These are phyloP conservation scores for Waltergamsia citrina DNA, from an alignment of 2,329 filamentous ascomycete genomes.

Conservation along the genomic window DNA sequence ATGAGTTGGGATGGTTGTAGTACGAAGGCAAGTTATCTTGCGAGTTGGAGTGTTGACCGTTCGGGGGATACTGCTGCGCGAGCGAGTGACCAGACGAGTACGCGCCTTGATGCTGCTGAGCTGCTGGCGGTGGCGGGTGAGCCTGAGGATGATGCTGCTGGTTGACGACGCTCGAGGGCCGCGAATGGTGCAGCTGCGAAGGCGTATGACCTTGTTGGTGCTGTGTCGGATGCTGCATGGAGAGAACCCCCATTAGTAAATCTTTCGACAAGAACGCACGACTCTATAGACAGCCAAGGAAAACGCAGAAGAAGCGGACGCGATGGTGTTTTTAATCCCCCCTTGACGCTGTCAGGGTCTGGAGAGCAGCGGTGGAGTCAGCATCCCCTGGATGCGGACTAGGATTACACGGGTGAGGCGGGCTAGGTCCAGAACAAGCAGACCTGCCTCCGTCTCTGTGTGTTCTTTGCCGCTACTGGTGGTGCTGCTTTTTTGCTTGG, in stretches of 20 bases:
- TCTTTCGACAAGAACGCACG: slow-evolving; percentile 24
- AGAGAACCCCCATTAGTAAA: slow-evolving; percentile 50
- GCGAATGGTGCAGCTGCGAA: slow-evolving; percentile 58
- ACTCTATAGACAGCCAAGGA: slow-evolving; percentile 23
- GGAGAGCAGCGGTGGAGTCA: slow-evolving; percentile 27
- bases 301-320: slow-evolving; percentile 32
- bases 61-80: slow-evolving; percentile 59
- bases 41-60: slow-evolving; percentile 49
- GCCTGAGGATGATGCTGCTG: slow-evolving; percentile 62
- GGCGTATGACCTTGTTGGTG: slow-evolving; percentile 63
- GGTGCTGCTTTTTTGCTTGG: too few relatives aligned
- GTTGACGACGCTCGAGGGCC: slow-evolving; percentile 64
- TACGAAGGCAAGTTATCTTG: slow-evolving; percentile 67
- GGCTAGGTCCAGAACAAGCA: slow-evolving; percentile 32
- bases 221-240: slow-evolving; percentile 69
- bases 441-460: too few relatives aligned
- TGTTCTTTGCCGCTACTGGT: too few relatives aligned
- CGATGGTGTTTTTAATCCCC: slow-evolving; percentile 41
- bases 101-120: slow-evolving; percentile 55
- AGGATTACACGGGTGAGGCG: slow-evolving; percentile 40
- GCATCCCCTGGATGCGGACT: slow-evolving; percentile 32
- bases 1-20: slow-evolving; percentile 70
- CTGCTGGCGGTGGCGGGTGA: slow-evolving; percentile 50
- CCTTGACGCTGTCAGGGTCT: slow-evolving; percentile 35
- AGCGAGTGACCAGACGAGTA: slow-evolving; percentile 60